Evolutionary conservation across 1,284 basidiomycete species (phyloP).

Genomic region (Apiotrichum siamense): DNA sequence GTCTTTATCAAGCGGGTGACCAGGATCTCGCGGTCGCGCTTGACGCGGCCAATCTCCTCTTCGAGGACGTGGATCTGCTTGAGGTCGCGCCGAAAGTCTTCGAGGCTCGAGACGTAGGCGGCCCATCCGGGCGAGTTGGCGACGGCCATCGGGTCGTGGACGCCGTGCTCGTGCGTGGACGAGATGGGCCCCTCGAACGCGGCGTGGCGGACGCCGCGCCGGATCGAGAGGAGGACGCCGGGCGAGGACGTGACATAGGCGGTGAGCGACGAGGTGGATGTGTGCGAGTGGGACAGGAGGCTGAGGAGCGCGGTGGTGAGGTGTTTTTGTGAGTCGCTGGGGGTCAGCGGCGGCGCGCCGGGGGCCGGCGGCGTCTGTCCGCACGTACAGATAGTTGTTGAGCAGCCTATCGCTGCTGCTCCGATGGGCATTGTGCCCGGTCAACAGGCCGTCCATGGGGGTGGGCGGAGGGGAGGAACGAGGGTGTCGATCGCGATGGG

Average conservation of each 20-base stretch:
- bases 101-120: slow-evolving; percentile 39
- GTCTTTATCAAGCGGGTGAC: slow-evolving; percentile 46
- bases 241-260: slow-evolving; percentile 48
- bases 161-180: background rate
- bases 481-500: background rate
- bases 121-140: slow-evolving; percentile 40
- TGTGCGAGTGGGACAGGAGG: slow-evolving; percentile 46
- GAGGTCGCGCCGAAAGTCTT: slow-evolving; percentile 45
- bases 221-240: slow-evolving; percentile 41
- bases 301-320: slow-evolving; percentile 43
- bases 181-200: slow-evolving; percentile 46
- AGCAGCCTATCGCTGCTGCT: slow-evolving; percentile 45
- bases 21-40: slow-evolving; percentile 46
- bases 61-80: slow-evolving; percentile 47
- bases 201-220: slow-evolving; percentile 44
- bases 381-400: slow-evolving; percentile 47
- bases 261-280: slow-evolving; percentile 46
- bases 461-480: background rate
- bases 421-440: slow-evolving; percentile 42
- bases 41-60: slow-evolving; percentile 45
- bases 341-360: background rate
- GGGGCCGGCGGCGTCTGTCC: no score
- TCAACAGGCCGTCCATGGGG: slow-evolving; percentile 40
- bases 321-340: slow-evolving; percentile 44
- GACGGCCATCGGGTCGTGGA: slow-evolving; percentile 10